A percentile compares a stretch with the other conserved stretches of the same genome.
Conservation (phyloP, 2,329 filamentous ascomycete genomes). For the Colletotrichum liaoningense region DNA sequence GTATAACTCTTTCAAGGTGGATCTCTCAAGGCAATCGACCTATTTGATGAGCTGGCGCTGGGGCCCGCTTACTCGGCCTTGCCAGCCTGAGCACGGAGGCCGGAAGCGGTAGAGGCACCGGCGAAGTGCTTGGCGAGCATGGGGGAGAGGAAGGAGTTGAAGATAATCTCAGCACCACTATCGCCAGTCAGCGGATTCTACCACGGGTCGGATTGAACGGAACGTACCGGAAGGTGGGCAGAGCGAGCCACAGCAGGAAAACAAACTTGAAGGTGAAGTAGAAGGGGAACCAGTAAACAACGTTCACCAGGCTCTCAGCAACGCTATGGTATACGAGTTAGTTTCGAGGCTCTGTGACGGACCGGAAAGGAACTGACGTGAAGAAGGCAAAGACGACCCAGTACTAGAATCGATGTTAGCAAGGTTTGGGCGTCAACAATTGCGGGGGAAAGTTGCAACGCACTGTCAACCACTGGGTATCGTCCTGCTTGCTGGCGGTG, state of each 20-base stretch:
- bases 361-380: constrained; percentile 61
- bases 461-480: constrained; percentile 84
- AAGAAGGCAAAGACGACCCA: constrained; percentile 89
- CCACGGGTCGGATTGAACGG: background rate
- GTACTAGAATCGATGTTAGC: constrained; percentile 65
- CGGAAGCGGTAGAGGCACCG: constrained; percentile 78
- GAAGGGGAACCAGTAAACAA: constrained; percentile 97
- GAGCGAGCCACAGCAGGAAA: constrained; percentile 96
- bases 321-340: constrained; percentile 59
- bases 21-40: constrained; percentile 34
- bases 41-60: constrained; percentile 19
- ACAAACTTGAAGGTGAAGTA: constrained; percentile 99
- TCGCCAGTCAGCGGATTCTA: constrained; percentile 37
- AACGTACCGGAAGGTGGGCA: constrained; percentile 90
- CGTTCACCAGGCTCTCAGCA: constrained; percentile 83
- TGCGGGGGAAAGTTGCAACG: constrained; percentile 44
- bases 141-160: constrained; percentile 94
- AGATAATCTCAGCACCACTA: constrained; percentile 95
- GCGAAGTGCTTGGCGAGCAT: constrained; percentile 94
- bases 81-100: constrained; percentile 89
- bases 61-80: constrained; percentile 70
- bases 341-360: constrained; percentile 15
- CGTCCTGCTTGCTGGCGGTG: constrained; percentile 76
- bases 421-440: constrained; percentile 19
- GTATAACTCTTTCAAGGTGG: constrained; percentile 22